Evolutionary conservation across 352 stramenopile genomes (phyloP).

Genomic region (Pythium brassicae): DNA sequence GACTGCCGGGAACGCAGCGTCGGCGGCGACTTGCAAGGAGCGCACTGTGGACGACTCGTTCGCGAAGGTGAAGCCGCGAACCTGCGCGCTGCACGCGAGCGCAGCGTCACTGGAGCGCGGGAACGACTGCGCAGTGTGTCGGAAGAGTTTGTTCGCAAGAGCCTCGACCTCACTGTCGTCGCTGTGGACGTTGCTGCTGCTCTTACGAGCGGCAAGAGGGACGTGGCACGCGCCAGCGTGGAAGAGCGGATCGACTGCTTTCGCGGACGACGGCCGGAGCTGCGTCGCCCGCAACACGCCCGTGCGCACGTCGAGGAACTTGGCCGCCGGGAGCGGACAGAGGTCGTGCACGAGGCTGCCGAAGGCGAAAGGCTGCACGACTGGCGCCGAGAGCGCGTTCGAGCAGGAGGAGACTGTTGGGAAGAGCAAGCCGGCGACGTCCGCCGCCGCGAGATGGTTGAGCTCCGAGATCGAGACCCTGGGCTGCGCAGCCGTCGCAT

Average conservation of each 20-base stretch:
- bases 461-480: conserved; percentile 52
- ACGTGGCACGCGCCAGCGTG: conserved; percentile 8
- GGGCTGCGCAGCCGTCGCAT: neutral
- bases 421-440: conserved; percentile 63
- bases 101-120: conserved; percentile 1
- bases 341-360: conserved; percentile 53
- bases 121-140: conserved; percentile 14
- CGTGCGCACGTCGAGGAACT: conserved; percentile 64
- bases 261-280: neutral
- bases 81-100: conserved; percentile 4
- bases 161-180: conserved; percentile 1
- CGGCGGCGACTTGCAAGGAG: conserved; percentile 1
- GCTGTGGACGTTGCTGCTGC: neutral
- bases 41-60: neutral
- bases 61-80: conserved; percentile 7
- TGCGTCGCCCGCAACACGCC: conserved; percentile 3
- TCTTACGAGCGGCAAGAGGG: neutral
- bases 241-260: conserved; percentile 7
- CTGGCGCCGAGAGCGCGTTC: neutral
- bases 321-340: conserved; percentile 47
- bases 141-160: conserved; percentile 7
- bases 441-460: conserved; percentile 47
- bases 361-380: conserved; percentile 39
- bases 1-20: conserved; percentile 10
- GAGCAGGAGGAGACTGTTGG: conserved; percentile 19